Evolutionary conservation across 1,139 yeast genomes (phyloP), one percentile per base, ranked within the genome.

Genomic region (Hansenula sp.): DNA sequence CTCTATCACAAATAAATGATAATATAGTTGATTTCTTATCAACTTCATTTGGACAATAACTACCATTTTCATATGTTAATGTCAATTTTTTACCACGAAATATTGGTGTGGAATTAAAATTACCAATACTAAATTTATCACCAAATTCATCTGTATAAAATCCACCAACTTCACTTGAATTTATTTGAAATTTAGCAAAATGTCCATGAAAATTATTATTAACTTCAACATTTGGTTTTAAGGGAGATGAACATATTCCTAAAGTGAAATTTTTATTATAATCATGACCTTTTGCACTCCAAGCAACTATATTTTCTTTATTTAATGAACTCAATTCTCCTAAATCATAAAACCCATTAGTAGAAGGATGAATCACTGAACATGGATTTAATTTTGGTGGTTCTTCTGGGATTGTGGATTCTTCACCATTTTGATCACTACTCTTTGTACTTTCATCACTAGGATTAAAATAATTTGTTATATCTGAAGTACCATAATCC

Each of bases 1-100:
- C 92, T 44, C 85, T 71, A 60, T 88, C 96, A 62, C 96, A 89
- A 14, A 83, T 76, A 52, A 89, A 86, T 14, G 86, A 74, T 38
- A 89, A 61, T 4, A 86, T 63, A 1, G 95, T 76, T 6, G 92
- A 77, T 55, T 76, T 81, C 38, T 77, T 66, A 43, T 69, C 80
- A 26, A 67, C 59, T 1, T 66, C 68, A 37, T 65, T 65, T 12
- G 72, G 67, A 62, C 97, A 89, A 46, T 68, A 73, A 21, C 88
- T 78, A 3, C 96, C 96, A 52, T 78, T 74, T 32, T 66, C 72
- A 60, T 89, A 89, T 29, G 81, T 81, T 46, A 89, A 60, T 0
- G 86, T 74, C 42, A 89, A 61, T 56, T 84, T 84, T 43, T 79
- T 73, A 12, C 95, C 95, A 44, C 86, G 66, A 52, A 83, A 81